Percentiles rank a stretch among this genome's conserved stretches.
Conservation (phyloP, 2,329 filamentous ascomycete genomes). For the Emmonsiellopsis sp. region DNA sequence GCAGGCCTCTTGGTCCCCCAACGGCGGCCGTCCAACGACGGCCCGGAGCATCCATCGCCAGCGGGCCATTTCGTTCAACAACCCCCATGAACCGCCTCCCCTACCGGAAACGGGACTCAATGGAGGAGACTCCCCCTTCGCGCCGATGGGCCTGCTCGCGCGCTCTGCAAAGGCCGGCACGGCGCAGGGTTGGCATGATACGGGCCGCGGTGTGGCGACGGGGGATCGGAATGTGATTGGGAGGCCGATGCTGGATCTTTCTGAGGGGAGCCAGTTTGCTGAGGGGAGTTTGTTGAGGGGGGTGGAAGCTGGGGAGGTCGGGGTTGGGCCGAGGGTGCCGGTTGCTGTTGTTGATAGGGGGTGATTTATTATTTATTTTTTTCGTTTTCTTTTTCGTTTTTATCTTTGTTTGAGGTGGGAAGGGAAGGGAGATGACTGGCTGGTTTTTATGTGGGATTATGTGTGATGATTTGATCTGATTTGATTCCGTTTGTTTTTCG, state of each 20-base stretch:
- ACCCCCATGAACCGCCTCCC: neutral
- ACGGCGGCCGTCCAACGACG: neutral
- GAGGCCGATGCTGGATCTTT: constrained; percentile 36
- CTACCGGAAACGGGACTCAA: constrained; percentile 8
- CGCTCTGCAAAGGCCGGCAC: constrained; percentile 15
- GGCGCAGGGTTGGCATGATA: constrained; percentile 15
- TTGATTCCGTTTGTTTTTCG: no score
- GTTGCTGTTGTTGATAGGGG: constrained; percentile 6
- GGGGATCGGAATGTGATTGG: constrained; percentile 27
- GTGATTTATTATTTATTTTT: neutral
- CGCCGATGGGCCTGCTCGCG: constrained; percentile 30
- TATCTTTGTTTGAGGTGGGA: no score
- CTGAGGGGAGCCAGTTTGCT: constrained; percentile 32
- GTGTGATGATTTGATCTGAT: no score
- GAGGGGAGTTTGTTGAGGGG: constrained; percentile 38
- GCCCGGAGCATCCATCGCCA: neutral
- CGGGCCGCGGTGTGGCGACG: constrained; percentile 32
- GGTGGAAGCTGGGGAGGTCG: constrained; percentile 17
- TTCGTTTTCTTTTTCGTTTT: no score
- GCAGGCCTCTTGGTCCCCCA: neutral
- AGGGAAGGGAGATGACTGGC: no score
- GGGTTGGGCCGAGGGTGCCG: neutral
- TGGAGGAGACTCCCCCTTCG: constrained; percentile 22
- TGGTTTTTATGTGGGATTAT: no score
- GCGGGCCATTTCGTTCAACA: neutral